Evolutionary conservation across 208 protist genomes (phyloP).

Genomic region (Angomonas deanei): DNA sequence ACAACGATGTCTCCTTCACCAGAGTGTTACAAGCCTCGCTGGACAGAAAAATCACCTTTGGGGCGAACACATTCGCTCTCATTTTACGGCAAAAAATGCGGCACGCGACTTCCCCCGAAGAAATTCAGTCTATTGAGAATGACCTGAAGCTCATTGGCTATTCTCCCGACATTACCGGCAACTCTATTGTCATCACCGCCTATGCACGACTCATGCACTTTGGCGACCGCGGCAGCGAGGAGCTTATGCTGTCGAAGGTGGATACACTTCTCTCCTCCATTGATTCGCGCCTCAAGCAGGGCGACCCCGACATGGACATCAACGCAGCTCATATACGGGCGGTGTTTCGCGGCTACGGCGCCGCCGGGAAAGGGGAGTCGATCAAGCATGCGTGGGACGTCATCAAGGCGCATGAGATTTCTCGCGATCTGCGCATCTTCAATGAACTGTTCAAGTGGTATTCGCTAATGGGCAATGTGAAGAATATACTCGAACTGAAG

Average conservation of each 20-base stretch:
- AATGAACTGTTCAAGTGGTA: constrained; percentile 88
- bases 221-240: constrained; percentile 75
- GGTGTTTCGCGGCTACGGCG: constrained; percentile 83
- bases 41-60: constrained; percentile 31
- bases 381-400: constrained; percentile 74
- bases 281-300: constrained; percentile 76
- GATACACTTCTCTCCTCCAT: constrained; percentile 84
- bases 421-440: constrained; percentile 77
- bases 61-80: constrained; percentile 40
- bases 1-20: constrained; percentile 58
- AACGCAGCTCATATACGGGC: constrained; percentile 76
- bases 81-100: constrained; percentile 74
- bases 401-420: constrained; percentile 58
- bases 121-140: constrained; percentile 65
- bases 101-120: constrained; percentile 53
- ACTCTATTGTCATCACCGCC: constrained; percentile 81
- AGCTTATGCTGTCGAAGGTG: constrained; percentile 86
- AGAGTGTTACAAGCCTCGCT: constrained; percentile 45
- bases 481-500: constrained; percentile 69
- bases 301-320: constrained; percentile 82
- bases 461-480: constrained; percentile 81
- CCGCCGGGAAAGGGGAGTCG: constrained; percentile 60
- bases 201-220: constrained; percentile 82
- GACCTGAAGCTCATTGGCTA: constrained; percentile 61
- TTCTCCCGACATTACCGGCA: constrained; percentile 67